phyloP scores from a whole-genome alignment of 495 filamentous ascomycete genomes.

The Pyrenopolyporus hunteri region DNA sequence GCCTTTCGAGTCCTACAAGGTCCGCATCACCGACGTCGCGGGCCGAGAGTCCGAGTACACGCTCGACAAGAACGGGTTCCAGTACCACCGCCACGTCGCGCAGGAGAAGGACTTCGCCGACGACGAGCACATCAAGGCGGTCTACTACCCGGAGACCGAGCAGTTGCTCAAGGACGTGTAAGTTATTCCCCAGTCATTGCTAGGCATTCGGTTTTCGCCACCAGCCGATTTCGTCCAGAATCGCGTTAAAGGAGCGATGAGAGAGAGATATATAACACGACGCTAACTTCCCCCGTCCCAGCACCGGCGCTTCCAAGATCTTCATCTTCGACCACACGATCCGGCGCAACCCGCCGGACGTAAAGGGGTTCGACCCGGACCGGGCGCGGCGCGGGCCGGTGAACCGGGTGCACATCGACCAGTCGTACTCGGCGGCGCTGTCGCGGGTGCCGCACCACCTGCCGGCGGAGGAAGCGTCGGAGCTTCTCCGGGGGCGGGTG shows the following conservation, averaged over 20 bases:
- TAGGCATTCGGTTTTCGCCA: too few relatives aligned
- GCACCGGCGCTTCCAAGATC: conserved; percentile 68
- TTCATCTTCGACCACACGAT: conserved; percentile 81
- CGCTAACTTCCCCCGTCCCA: conserved; percentile 15
- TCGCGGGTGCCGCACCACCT: conserved; percentile 66
- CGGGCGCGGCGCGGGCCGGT: conserved; percentile 60
- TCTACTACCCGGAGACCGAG: conserved; percentile 72
- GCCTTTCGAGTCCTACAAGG: conserved; percentile 42
- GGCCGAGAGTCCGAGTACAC: conserved; percentile 48
- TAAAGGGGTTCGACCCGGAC: not conserved
- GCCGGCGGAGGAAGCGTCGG: conserved; percentile 62
- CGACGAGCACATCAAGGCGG: conserved; percentile 68
- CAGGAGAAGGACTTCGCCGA: conserved; percentile 68
- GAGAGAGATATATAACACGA: not conserved
- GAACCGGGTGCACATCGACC: conserved; percentile 73
- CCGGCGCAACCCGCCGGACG: conserved; percentile 57
- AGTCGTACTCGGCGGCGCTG: conserved; percentile 65
- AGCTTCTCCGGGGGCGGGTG: conserved; percentile 66
- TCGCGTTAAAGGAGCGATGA: not conserved
- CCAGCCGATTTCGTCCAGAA: not conserved
- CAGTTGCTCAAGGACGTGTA: conserved; percentile 68
- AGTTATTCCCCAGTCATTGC: conserved; percentile 43
- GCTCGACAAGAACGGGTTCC: conserved; percentile 53
- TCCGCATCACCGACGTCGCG: conserved; percentile 50
- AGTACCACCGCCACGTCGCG: conserved; percentile 46